Conservation (phyloP, 208 protist genomes). For the Trypanosoma conorhini region DNA sequence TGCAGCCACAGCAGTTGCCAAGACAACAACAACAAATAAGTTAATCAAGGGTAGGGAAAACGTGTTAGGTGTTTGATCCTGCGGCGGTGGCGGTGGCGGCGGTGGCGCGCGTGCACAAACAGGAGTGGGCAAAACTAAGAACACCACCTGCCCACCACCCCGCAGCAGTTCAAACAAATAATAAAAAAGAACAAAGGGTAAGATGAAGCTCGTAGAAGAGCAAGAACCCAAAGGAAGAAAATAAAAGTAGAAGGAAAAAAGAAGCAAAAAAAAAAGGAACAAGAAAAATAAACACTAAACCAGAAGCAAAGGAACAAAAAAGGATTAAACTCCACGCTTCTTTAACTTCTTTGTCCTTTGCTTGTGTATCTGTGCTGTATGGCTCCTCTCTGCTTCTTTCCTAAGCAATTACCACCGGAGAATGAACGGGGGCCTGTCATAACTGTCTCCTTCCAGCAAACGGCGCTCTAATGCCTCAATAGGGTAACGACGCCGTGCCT, state of each 20-base stretch:
- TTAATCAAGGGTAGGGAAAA: no score
- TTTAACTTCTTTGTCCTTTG: slow-evolving; percentile 10
- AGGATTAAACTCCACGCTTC: neutral
- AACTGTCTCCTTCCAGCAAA: slow-evolving; percentile 6
- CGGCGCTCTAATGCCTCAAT: slow-evolving; percentile 14
- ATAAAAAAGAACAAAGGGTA: neutral
- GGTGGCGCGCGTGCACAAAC: neutral
- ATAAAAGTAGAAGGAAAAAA: slow-evolving; percentile 16
- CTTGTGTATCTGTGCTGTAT: neutral
- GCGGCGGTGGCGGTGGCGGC: neutral
- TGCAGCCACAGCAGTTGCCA: no score
- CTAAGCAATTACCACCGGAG: slow-evolving; percentile 24
- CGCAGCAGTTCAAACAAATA: neutral
- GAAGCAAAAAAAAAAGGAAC: slow-evolving; percentile 7
- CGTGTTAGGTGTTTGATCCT: neutral
- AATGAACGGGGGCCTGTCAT: slow-evolving; percentile 11
- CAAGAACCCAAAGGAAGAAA: slow-evolving; percentile 18
- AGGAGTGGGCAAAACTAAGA: neutral
- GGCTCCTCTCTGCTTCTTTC: neutral
- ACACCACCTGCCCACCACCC: neutral
- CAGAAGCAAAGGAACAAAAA: slow-evolving; percentile 4
- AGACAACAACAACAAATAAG: no score
- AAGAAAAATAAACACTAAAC: neutral
- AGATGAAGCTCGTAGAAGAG: neutral
- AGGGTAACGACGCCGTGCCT: slow-evolving; percentile 12